phyloP scores from a whole-genome alignment of 805 yeast species.

The Spathaspora hagerdaliae region DNA sequence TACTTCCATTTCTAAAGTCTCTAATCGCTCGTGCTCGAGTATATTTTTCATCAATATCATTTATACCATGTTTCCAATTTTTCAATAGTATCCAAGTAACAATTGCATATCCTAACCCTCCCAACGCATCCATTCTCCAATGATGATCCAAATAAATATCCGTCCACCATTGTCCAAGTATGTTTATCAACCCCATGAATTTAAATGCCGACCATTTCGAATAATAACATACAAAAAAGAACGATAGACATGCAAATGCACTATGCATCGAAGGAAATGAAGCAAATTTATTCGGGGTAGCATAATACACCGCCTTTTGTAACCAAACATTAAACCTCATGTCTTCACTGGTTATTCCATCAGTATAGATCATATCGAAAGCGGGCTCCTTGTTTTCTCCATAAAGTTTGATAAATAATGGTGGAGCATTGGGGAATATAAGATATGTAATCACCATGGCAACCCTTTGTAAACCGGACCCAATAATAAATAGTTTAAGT shows the following conservation, averaged over 20 bases:
- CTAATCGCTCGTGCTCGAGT: conserved; percentile 15
- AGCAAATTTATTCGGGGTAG: conserved; percentile 67
- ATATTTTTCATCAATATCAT: conserved; percentile 27
- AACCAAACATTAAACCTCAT: conserved; percentile 58
- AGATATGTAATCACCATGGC: conserved; percentile 59
- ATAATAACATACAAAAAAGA: conserved; percentile 41
- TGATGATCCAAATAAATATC: conserved; percentile 72
- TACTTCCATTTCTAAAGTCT: conserved; percentile 37
- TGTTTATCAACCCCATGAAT: conserved; percentile 38
- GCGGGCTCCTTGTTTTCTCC: conserved; percentile 54
- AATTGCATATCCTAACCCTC: conserved; percentile 53
- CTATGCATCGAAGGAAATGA: conserved; percentile 61
- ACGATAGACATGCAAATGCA: conserved; percentile 56
- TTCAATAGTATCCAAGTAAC: conserved; percentile 37
- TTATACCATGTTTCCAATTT: conserved; percentile 21
- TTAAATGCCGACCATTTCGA: conserved; percentile 32
- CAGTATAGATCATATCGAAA: conserved; percentile 69
- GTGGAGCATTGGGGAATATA: conserved; percentile 67
- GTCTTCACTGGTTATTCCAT: conserved; percentile 66
- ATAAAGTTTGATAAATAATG: conserved; percentile 64
- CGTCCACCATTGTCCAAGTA: conserved; percentile 68
- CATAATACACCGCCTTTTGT: conserved; percentile 59
- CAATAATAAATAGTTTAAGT: conserved; percentile 47
- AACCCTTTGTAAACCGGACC: conserved; percentile 58
- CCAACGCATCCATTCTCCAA: conserved; percentile 58